Conservation (phyloP, 2,329 filamentous ascomycete genomes). For the Nigrograna mackinnonii region DNA sequence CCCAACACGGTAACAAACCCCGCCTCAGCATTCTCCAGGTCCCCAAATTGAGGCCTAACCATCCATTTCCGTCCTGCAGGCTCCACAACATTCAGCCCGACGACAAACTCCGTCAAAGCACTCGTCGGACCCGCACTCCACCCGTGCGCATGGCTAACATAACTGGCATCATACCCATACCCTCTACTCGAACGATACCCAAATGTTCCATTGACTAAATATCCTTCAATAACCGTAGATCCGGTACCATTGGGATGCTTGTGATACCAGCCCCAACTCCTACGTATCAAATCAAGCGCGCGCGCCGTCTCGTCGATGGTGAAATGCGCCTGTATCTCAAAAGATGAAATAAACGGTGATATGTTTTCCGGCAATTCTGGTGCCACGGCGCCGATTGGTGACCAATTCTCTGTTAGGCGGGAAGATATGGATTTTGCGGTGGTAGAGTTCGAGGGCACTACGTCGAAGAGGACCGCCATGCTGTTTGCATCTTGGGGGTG, state of each 20-base stretch:
- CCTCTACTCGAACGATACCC: slow-evolving; percentile 59
- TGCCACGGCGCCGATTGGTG: slow-evolving; percentile 56
- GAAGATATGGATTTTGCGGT: slow-evolving; percentile 47
- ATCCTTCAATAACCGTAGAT: slow-evolving; percentile 64
- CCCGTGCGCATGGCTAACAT: slow-evolving; percentile 48
- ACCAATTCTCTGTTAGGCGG: slow-evolving; percentile 56
- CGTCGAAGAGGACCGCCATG: slow-evolving; percentile 55
- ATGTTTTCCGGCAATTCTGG: slow-evolving; percentile 63
- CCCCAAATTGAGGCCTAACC: slow-evolving; percentile 49
- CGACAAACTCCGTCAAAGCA: slow-evolving; percentile 44
- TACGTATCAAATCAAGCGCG: slow-evolving; percentile 60
- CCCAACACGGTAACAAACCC: slow-evolving; percentile 53
- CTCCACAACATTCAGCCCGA: slow-evolving; percentile 47
- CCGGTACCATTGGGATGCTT: slow-evolving; percentile 58
- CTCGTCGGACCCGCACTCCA: slow-evolving; percentile 43
- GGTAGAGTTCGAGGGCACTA: slow-evolving; percentile 39
- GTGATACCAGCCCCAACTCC: slow-evolving; percentile 65
- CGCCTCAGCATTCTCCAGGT: slow-evolving; percentile 46
- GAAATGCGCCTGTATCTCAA: slow-evolving; percentile 64
- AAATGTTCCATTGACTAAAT: slow-evolving; percentile 59
- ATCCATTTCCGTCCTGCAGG: slow-evolving; percentile 47
- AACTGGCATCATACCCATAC: slow-evolving; percentile 53
- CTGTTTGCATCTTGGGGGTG: slow-evolving; percentile 59
- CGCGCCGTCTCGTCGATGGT: slow-evolving; percentile 51
- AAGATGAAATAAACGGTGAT: slow-evolving; percentile 61